Evolutionary conservation across 2,329 filamentous ascomycete genomes (phyloP), one percentile per base, ranked within the genome.

Genomic region (Cyphellophora europaea): DNA sequence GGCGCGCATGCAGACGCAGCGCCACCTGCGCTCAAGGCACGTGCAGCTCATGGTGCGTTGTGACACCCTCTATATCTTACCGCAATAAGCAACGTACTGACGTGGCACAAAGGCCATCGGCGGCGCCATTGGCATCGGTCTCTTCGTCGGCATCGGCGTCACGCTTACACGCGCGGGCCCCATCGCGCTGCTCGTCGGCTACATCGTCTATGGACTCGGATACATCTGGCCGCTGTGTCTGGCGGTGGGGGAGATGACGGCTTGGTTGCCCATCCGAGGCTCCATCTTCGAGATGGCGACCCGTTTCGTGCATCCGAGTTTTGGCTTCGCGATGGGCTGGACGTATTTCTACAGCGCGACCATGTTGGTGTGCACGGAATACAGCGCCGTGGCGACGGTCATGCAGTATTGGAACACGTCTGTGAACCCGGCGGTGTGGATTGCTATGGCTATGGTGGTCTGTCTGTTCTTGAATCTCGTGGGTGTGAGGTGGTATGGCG

Each of bases 381-480:
- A 66, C 31, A 55, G 60, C 2, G 61, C 65, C 3, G 53, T 66
- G 27, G 59, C 57, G 10, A 56, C 60, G 5, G 54, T 68, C 5
- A 57, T 68, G 43, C 54, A 61, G 18, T 68, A 60, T 42, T 68
- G 65, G 65, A 59, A 51, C 6, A 53, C 54, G 10, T 50, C 55
- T 25, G 53, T 63, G 8, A 63, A 64, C 13, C 56, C 58, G 0
- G 61, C 58, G 3, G 63, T 57, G 1, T 57, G 64, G 47, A 59
- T 65, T 5, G 55, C 57, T 2, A 63, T 61, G 45, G 56, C 57
- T 3, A 53, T 67, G 30, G 40, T 60, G 6, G 53, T 61, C 15
- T 66, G 51, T 37, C 64, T 66, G 8, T 37, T 66, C 4, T 65
- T 87, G 56, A 88, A 88, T 47, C 47, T 86, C 21, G 60, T 85